Percentiles rank a stretch among this genome's conserved stretches.
These are phyloP conservation scores for Calonectria pteridis DNA, from an alignment of 2,329 filamentous ascomycete genomes.

Conservation along the genomic window DNA sequence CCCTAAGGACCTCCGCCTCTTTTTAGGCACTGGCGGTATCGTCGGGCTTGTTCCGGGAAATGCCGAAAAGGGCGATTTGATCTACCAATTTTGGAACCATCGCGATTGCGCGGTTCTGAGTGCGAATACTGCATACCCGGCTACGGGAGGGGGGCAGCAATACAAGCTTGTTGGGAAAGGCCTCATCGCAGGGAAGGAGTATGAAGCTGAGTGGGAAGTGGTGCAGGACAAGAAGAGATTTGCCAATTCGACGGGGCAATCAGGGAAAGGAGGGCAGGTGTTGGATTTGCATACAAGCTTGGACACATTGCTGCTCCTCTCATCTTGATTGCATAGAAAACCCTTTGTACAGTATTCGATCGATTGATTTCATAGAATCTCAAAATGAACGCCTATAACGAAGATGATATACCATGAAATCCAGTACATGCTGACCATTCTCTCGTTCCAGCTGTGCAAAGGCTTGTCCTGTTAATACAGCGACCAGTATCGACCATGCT, in stretches of 20 bases:
- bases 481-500: background rate
- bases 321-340: background rate
- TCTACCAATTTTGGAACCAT: background rate
- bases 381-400: background rate
- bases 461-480: background rate
- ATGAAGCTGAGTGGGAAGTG: background rate
- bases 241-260: background rate
- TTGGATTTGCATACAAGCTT: background rate
- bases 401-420: background rate
- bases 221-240: background rate
- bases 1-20: background rate
- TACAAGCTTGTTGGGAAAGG: background rate
- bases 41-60: background rate
- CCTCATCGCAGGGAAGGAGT: background rate
- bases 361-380: background rate
- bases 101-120: background rate
- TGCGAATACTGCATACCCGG: background rate
- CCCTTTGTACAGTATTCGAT: background rate
- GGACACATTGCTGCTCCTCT: slow-evolving; percentile 15
- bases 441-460: background rate
- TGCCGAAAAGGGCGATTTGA: background rate
- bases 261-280: background rate
- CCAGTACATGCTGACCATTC: background rate
- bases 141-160: background rate
- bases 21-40: background rate